Conservation (phyloP, 805 yeast species). For the Torulaspora gathmanii region DNA sequence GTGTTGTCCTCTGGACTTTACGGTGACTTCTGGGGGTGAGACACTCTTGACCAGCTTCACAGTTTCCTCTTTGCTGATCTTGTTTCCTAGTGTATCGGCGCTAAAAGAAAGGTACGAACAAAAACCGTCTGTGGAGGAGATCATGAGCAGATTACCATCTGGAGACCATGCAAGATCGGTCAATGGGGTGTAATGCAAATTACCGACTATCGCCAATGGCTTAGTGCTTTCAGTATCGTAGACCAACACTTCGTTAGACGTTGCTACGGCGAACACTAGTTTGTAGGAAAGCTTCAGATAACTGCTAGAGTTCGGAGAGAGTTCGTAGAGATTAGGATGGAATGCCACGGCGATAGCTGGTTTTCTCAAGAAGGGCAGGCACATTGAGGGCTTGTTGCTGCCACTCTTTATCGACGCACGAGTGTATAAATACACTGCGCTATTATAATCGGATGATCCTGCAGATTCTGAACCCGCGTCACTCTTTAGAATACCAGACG, state of each 20-base stretch:
- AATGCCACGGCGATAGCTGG: slow-evolving; percentile 83
- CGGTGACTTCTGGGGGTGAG: background rate
- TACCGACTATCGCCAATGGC: slow-evolving; percentile 71
- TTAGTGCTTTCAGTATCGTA: slow-evolving; percentile 69
- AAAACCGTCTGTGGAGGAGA: slow-evolving; percentile 90
- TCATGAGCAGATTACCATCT: slow-evolving; percentile 65
- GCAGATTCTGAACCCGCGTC: slow-evolving; percentile 13
- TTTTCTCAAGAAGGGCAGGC: slow-evolving; percentile 70
- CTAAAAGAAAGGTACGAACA: slow-evolving; percentile 64
- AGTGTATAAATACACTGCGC: slow-evolving; percentile 77
- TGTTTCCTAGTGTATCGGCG: slow-evolving; percentile 51
- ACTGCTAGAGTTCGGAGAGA: slow-evolving; percentile 12
- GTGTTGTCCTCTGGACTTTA: background rate
- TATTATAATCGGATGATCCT: slow-evolving; percentile 38
- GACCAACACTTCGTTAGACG: slow-evolving; percentile 75
- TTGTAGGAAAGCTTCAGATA: slow-evolving; percentile 65
- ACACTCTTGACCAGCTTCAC: background rate
- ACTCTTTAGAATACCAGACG: slow-evolving; percentile 59
- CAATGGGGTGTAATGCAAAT: slow-evolving; percentile 80
- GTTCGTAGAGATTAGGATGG: slow-evolving; percentile 56
- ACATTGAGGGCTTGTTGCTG: slow-evolving; percentile 65
- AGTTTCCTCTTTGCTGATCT: slow-evolving; percentile 18
- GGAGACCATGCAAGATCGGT: slow-evolving; percentile 84
- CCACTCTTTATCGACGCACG: slow-evolving; percentile 51
- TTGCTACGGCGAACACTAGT: slow-evolving; percentile 87